Evolutionary conservation across 352 stramenopile species (phyloP).

Genomic region (Globisporangium takayamanum): DNA sequence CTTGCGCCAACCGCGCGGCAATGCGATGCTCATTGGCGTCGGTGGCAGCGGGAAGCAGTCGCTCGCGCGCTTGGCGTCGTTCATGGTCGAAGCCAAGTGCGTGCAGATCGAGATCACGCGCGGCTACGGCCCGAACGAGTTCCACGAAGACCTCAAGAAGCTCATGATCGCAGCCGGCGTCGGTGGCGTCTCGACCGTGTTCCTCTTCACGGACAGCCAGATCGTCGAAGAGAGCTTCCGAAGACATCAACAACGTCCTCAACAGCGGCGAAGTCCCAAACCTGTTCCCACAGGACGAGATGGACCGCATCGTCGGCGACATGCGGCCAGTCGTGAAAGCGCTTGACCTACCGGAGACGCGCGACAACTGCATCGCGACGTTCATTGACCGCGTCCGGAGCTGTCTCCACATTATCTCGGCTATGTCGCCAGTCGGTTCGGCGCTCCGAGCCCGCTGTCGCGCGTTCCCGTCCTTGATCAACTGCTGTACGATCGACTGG

Average conservation of each 20-base stretch:
- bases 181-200: slow-evolving; percentile 66
- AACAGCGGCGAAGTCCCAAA: slow-evolving; percentile 96
- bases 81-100: slow-evolving; percentile 90
- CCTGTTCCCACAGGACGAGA: slow-evolving; percentile 90
- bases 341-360: slow-evolving; percentile 85
- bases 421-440: slow-evolving; percentile 92
- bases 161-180: slow-evolving; percentile 93
- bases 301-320: slow-evolving; percentile 91
- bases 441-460: slow-evolving; percentile 89
- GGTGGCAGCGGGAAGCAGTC: slow-evolving; percentile 93
- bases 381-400: slow-evolving; percentile 91
- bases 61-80: slow-evolving; percentile 85
- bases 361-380: slow-evolving; percentile 86
- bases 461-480: slow-evolving; percentile 94
- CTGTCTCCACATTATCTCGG: slow-evolving; percentile 93
- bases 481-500: slow-evolving; percentile 96
- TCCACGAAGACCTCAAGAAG: slow-evolving; percentile 91
- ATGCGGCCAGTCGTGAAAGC: slow-evolving; percentile 88
- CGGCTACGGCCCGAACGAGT: slow-evolving; percentile 86
- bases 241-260: slow-evolving; percentile 96
- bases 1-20: slow-evolving; percentile 88
- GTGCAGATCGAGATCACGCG: slow-evolving; percentile 91
- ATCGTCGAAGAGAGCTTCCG: slow-evolving; percentile 93
- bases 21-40: slow-evolving; percentile 95
- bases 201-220: slow-evolving; percentile 94